Percentiles rank a stretch among this genome's conserved stretches.
These are phyloP conservation scores for Coprinopsis sp. DNA, from an alignment of 768 basidiomycete genomes.

Conservation along the genomic window DNA sequence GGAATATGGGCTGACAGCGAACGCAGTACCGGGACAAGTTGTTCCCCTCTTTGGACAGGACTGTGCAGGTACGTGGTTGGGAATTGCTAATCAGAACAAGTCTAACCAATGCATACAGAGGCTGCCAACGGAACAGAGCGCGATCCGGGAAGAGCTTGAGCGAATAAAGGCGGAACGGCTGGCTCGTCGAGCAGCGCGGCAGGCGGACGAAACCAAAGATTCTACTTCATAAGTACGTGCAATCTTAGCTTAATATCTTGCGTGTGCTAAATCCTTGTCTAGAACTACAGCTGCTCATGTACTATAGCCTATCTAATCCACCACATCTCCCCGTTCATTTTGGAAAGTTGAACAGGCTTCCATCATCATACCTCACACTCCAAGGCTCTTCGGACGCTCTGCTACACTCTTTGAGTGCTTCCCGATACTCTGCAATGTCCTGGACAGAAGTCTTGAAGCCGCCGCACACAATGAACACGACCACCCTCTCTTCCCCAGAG, in stretches of 20 bases:
- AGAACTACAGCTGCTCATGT: background rate
- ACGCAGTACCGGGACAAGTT: constrained; percentile 66
- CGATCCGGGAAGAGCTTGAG: constrained; percentile 64
- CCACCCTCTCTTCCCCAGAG: constrained; percentile 25
- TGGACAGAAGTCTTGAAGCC: constrained; percentile 63
- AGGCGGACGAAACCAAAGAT: constrained; percentile 30
- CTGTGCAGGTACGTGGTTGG: constrained; percentile 37
- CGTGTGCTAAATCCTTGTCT: too few relatives aligned
- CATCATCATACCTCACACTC: constrained; percentile 38
- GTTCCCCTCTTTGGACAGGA: constrained; percentile 59
- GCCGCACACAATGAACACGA: constrained; percentile 69
- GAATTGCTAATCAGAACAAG: background rate
- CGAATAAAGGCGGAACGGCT: constrained; percentile 61
- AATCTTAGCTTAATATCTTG: too few relatives aligned
- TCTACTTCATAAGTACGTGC: too few relatives aligned
- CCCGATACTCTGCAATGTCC: constrained; percentile 47
- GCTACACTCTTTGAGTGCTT: constrained; percentile 32
- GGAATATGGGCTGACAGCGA: background rate
- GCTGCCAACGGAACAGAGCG: constrained; percentile 62
- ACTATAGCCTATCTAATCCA: background rate
- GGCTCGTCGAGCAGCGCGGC: constrained; percentile 42
- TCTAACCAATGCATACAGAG: constrained; percentile 30
- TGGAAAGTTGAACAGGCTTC: constrained; percentile 28
- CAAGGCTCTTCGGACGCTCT: constrained; percentile 22
- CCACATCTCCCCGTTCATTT: constrained; percentile 7